Conservation (phyloP, 441 rosid species). For the Gossypium trilobum region DNA sequence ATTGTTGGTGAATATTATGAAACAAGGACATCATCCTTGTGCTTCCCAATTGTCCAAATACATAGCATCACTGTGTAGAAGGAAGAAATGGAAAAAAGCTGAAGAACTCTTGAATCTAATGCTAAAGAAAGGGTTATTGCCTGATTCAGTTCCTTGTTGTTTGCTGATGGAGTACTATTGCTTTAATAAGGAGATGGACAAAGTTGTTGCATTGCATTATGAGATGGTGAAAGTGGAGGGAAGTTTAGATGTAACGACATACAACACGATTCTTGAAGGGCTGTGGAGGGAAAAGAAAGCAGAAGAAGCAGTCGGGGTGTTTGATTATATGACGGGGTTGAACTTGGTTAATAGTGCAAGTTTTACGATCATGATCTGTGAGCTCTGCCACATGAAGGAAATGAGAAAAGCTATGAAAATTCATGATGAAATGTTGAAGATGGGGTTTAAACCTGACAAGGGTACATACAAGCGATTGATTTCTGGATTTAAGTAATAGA, state of each 20-base stretch:
- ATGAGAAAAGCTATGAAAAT: constrained; percentile 54
- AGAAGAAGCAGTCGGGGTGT: constrained; percentile 41
- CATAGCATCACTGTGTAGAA: constrained; percentile 33
- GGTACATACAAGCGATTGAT: constrained; percentile 47
- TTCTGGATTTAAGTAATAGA: constrained; percentile 26
- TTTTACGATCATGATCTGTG: constrained; percentile 39
- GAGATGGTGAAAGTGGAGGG: constrained; percentile 40
- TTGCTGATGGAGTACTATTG: constrained; percentile 46
- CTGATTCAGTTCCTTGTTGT: constrained; percentile 38
- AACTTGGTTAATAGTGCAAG: constrained; percentile 31
- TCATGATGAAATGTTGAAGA: constrained; percentile 63
- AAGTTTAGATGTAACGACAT: constrained; percentile 39
- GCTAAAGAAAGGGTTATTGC: constrained; percentile 38
- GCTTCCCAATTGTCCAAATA: constrained; percentile 32
- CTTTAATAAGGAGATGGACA: constrained; percentile 33
- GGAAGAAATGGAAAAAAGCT: constrained; percentile 42
- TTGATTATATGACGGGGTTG: constrained; percentile 40
- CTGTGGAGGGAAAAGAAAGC: constrained; percentile 30
- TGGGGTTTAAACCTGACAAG: constrained; percentile 56
- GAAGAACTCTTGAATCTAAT: constrained; percentile 45
- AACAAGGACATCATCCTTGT: constrained; percentile 36
- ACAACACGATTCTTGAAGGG: constrained; percentile 37
- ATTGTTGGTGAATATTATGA: constrained; percentile 37
- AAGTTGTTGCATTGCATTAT: constrained; percentile 43
- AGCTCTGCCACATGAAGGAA: constrained; percentile 40